A percentile compares a stretch with the other conserved stretches of the same genome.
phyloP scores from a whole-genome alignment of 2,329 filamentous ascomycete species.

The Fusarium heterosporum region DNA sequence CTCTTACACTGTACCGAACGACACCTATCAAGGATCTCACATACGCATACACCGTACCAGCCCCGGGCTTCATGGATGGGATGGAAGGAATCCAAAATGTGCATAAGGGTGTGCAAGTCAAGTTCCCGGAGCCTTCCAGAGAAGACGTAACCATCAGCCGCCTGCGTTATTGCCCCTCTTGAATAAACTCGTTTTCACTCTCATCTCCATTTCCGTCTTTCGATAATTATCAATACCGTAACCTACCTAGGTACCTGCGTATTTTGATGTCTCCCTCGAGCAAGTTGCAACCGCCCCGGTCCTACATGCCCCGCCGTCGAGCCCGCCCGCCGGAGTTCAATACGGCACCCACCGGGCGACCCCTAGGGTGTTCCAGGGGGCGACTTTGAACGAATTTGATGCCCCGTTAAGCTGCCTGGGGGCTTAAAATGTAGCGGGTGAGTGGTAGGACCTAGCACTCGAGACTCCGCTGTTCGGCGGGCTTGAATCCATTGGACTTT shows the following conservation, averaged over 20 bases:
- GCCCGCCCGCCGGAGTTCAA: constrained; percentile 10
- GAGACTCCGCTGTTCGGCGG: constrained; percentile 35
- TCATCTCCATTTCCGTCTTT: constrained; percentile 10
- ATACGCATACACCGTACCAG: constrained; percentile 18
- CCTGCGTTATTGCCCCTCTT: background rate
- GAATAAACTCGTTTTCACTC: background rate
- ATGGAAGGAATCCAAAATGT: constrained; percentile 22
- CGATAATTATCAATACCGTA: constrained; percentile 14
- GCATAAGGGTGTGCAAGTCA: constrained; percentile 23
- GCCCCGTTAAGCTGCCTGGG: constrained; percentile 26
- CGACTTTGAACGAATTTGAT: constrained; percentile 28
- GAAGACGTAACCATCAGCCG: constrained; percentile 15
- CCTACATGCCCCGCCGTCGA: constrained; percentile 20
- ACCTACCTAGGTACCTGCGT: constrained; percentile 9
- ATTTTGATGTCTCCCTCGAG: constrained; percentile 23
- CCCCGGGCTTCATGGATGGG: constrained; percentile 25
- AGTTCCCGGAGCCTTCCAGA: constrained; percentile 10
- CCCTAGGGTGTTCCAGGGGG: constrained; percentile 33
- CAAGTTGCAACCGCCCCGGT: constrained; percentile 12
- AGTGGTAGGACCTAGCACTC: constrained; percentile 40
- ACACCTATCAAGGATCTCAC: constrained; percentile 28
- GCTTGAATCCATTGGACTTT: constrained; percentile 28
- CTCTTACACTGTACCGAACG: constrained; percentile 31
- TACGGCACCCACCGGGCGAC: constrained; percentile 30
- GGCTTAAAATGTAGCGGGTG: constrained; percentile 32